These are phyloP conservation scores for Pseudogymnoascus sp. DNA, from an alignment of 2,329 filamentous ascomycete species.

Conservation along the genomic window DNA sequence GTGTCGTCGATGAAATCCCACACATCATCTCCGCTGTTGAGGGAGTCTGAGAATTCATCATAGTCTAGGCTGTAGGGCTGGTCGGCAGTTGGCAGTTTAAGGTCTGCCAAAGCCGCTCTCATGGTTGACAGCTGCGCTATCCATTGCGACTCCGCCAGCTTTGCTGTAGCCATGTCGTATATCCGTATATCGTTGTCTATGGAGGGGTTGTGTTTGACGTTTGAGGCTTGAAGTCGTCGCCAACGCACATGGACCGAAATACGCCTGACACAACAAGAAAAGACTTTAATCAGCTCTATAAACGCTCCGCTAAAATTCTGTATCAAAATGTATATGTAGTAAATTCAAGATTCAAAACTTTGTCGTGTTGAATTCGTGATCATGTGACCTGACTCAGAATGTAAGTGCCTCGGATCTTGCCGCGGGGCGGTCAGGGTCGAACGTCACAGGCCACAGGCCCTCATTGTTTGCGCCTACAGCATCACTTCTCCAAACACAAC, in stretches of 20 bases:
- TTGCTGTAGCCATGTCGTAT: not conserved
- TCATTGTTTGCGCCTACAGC: conserved; percentile 6
- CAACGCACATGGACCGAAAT: not conserved
- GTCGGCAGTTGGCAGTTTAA: conserved; percentile 43
- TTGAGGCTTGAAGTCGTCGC: not conserved
- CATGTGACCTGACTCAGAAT: conserved; percentile 7
- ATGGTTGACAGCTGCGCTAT: conserved; percentile 77
- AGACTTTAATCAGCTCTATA: not conserved
- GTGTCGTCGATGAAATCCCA: conserved; percentile 86
- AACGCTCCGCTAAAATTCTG: not conserved
- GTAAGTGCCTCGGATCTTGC: not conserved
- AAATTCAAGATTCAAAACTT: not conserved
- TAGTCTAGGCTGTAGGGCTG: conserved; percentile 42
- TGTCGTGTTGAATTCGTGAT: not conserved
- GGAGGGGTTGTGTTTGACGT: not conserved
- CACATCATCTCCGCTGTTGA: conserved; percentile 68
- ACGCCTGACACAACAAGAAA: not conserved
- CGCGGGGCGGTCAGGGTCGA: conserved; percentile 5
- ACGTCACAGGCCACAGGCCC: conserved; percentile 7
- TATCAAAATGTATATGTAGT: not conserved
- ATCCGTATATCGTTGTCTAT: not conserved
- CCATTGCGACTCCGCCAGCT: conserved; percentile 57
- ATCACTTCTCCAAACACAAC: conserved; percentile 2
- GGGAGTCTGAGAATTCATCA: conserved; percentile 41
- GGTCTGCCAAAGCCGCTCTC: conserved; percentile 72